Conservation (phyloP, 2,329 filamentous ascomycete species). For the Colletotrichum scovillei region DNA sequence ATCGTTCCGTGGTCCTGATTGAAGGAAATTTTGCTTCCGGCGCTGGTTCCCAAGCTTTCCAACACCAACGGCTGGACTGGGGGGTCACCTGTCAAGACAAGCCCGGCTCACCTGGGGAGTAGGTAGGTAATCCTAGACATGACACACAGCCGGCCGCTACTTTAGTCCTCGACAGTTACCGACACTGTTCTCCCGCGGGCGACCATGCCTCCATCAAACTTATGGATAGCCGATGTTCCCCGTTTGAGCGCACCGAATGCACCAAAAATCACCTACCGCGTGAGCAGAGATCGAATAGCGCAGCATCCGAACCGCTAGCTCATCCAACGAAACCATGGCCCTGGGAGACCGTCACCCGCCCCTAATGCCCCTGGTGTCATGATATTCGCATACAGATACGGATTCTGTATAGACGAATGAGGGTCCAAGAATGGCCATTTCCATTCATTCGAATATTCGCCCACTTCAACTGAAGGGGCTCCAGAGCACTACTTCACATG, state of each 20-base stretch:
- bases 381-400: background rate
- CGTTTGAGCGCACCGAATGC: background rate
- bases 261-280: background rate
- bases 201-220: background rate
- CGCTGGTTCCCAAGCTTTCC: slow-evolving; percentile 13
- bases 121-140: background rate
- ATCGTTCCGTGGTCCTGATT: slow-evolving; percentile 33
- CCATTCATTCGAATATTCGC: background rate
- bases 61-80: slow-evolving; percentile 27
- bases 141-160: slow-evolving; percentile 3
- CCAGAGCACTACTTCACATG: background rate
- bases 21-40: slow-evolving; percentile 37
- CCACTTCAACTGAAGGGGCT: background rate
- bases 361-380: background rate
- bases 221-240: background rate
- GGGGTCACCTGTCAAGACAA: slow-evolving; percentile 24
- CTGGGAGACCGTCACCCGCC: slow-evolving; percentile 14
- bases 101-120: slow-evolving; percentile 2
- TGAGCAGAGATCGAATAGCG: background rate
- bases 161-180: background rate
- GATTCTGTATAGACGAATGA: background rate
- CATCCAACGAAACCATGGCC: slow-evolving; percentile 17
- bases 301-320: slow-evolving; percentile 21
- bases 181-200: background rate
- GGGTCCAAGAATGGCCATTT: slow-evolving; percentile 2